Evolutionary conservation across 768 basidiomycete species (phyloP), one percentile per base, ranked within the genome.

Genomic region (Tylopilus felleus): DNA sequence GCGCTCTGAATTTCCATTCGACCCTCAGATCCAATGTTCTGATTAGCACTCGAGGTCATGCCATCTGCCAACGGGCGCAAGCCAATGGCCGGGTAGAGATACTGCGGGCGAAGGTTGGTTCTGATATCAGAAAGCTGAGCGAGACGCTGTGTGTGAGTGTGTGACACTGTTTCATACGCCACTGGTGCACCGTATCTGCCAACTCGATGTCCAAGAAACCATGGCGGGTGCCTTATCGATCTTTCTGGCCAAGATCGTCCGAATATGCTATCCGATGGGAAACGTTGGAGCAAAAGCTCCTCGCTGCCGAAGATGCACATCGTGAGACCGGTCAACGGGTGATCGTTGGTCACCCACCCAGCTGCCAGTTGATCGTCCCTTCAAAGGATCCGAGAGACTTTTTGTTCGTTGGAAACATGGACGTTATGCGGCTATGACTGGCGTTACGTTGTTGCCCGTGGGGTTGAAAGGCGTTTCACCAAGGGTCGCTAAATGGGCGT

Each of bases 311-410:
- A 19, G n/a, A 38, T 19, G 38, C 8, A n/a, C 21, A 29, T 46
- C 40, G 42, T 40, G 42, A 35, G 47, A 57, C 29, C 10, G 6
- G 46, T 39, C 38, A 31, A 33, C 16, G 28, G 25, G 33, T 13
- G n/a, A n/a, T n/a, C n/a, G n/a, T n/a, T n/a, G n/a, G n/a, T 16
- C 12, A 35, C 33, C 33, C 33, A 35, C 33, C n/a, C 21, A 13
- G 13, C 10, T 5, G 10, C 21, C 10, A 40, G 21, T 10, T n/a
- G 38, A 39, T 39, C n/a, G 8, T 22, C n/a, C 39, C 22, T 12
- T n/a, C 25, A 42, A 42, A 58, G 16, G 21, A 28, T 36, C 53
- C 41, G 41, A 51, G 23, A 53, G 19, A 45, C 52, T 33, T 45
- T 55, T 28, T 55, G 16, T 14, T 16, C 8, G 22, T 38, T 38